Evolutionary conservation across 208 protist genomes (phyloP), one percentile per base, ranked within the genome.

Genomic region (Acanthamoeba quina): DNA sequence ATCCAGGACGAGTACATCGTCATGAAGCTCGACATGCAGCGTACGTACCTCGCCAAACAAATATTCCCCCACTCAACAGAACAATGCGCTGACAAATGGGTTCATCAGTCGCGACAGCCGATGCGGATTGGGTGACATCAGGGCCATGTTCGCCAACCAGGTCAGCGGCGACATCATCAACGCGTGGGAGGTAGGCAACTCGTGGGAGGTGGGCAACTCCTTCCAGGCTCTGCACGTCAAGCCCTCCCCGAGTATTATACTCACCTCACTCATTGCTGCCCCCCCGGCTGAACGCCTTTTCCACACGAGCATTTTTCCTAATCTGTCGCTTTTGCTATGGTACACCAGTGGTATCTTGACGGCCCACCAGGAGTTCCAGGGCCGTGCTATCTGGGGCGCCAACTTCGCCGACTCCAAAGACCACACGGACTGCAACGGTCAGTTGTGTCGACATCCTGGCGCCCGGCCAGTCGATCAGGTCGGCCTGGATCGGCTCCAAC

Each of bases 351-450:
- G 92, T 41, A 90, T 94, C 58, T 56, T 72, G 29, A 76, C 58
- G 24, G 76, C 34, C 41, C 70, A 94, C 92, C 41, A 72, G 58
- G 76, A 94, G 41, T 94, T 94, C 66, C 74, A 58, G 29, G 92
- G 92, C 29, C 49, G 92, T 17, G 72, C 76, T 26, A 56, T 78
- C 29, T 94, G 92, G 92, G 92, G 92, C 37, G 37, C 92, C 76
- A 90, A 94, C 62, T 70, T 70, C n/a, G 74, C 41, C 88, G 93
- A 95, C 26, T 26, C 17, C 93, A 41, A 31, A 13, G 34, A n/a
- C n/a, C n/a, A 74, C 85, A 83, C 62, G 26, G 94, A 95, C 52
- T 78, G 91, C 60, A 89, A 95, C 94, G 94, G 94, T 1, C 94
- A 95, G n/a, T 29, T 95, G 94, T 26, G 52, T 89, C 10, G 41